Percentiles rank a stretch among this genome's conserved stretches.
These are phyloP conservation scores for Collybia mongolica DNA, from an alignment of 768 basidiomycete genomes.

Conservation along the genomic window DNA sequence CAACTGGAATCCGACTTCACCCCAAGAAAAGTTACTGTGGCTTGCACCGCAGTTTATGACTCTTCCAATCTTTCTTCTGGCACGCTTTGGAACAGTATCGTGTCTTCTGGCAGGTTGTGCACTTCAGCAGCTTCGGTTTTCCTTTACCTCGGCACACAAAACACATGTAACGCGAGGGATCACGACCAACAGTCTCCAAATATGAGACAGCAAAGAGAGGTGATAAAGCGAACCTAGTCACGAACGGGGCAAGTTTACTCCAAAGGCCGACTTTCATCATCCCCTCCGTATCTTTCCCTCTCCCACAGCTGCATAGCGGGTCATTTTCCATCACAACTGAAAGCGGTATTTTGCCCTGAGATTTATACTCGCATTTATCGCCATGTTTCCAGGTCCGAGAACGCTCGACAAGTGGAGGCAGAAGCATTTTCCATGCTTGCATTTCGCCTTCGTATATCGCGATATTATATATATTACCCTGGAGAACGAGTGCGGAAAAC, in stretches of 20 bases:
- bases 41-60: constrained; percentile 22
- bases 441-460: constrained; percentile 19
- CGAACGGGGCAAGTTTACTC: constrained; percentile 27
- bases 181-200: constrained; percentile 32
- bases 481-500: constrained; percentile 6
- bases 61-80: constrained; percentile 36
- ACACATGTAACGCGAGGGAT: constrained; percentile 20
- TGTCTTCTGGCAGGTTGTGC: constrained; percentile 27
- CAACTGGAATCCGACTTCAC: too few species aligned
- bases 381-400: constrained; percentile 39
- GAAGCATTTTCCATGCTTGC: constrained; percentile 37
- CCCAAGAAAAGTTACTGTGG: too few species aligned
- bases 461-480: background rate
- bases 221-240: constrained; percentile 36
- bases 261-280: constrained; percentile 24
- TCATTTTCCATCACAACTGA: constrained; percentile 23
- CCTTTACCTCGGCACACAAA: constrained; percentile 26
- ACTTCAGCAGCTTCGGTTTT: constrained; percentile 23
- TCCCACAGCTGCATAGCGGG: constrained; percentile 40
- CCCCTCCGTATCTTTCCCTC: constrained; percentile 31
- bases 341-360: constrained; percentile 24
- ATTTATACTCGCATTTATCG: constrained; percentile 34
- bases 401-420: constrained; percentile 37
- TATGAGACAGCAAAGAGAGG: constrained; percentile 45
- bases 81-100: constrained; percentile 34